Evolutionary conservation across 1,284 basidiomycete species (phyloP).

Genomic region (Pyrrhoderma lamaoense): DNA sequence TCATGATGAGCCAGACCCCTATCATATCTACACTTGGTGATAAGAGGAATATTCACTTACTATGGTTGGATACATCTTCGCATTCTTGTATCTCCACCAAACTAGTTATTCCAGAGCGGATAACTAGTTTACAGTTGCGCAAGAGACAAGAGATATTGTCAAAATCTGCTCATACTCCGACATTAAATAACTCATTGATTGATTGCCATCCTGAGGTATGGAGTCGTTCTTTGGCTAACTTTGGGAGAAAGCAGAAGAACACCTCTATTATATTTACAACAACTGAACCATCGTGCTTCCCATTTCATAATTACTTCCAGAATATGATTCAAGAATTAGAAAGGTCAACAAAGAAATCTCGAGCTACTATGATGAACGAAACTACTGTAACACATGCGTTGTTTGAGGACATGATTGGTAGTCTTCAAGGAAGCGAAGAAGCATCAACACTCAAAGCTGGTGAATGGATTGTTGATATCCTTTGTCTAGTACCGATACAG

Average conservation of each 20-base stretch:
- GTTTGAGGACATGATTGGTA: constrained; percentile 19
- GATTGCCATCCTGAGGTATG: constrained; percentile 56
- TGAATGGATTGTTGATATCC: constrained; percentile 54
- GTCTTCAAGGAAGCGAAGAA: constrained; percentile 16
- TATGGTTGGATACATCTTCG: constrained; percentile 31
- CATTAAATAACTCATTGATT: constrained; percentile 43
- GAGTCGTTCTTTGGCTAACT: constrained; percentile 53
- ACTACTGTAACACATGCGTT: constrained; percentile 28
- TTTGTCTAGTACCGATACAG: constrained; percentile 60
- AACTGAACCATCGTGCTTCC: not conserved
- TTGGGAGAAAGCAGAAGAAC: constrained; percentile 30
- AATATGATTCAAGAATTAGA: constrained; percentile 42
- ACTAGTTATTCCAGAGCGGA: constrained; percentile 45
- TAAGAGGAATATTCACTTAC: constrained; percentile 35
- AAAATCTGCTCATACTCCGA: constrained; percentile 20
- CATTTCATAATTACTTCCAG: constrained; percentile 34
- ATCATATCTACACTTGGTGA: constrained; percentile 39
- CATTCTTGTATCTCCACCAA: constrained; percentile 33
- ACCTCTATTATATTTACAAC: constrained; percentile 38
- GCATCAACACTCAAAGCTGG: constrained; percentile 37
- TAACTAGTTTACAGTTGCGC: constrained; percentile 49
- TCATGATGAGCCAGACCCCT: constrained; percentile 20
- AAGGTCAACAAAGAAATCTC: constrained; percentile 43
- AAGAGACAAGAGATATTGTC: constrained; percentile 26
- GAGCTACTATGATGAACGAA: constrained; percentile 33